These are phyloP conservation scores for Saturnispora quitensis DNA, from an alignment of 805 yeast genomes.

Conservation along the genomic window DNA sequence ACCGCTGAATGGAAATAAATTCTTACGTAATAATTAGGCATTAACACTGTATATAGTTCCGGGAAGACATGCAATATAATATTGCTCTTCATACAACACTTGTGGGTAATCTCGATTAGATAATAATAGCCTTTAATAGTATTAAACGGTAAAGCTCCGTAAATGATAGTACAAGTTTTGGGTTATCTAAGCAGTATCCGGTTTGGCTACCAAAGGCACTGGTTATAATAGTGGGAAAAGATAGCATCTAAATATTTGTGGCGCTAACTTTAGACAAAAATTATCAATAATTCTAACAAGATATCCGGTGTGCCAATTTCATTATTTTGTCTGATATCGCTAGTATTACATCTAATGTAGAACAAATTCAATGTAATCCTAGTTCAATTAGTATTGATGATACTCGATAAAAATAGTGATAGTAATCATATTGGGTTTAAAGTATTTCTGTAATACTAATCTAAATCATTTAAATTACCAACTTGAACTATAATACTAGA, in stretches of 20 bases:
- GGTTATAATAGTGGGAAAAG: too few species aligned
- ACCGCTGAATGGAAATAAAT: neutral
- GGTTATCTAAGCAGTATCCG: too few species aligned
- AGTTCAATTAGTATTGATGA: neutral
- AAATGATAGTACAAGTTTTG: too few species aligned
- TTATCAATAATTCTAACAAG: too few species aligned
- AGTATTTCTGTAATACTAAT: too few species aligned
- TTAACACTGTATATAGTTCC: neutral
- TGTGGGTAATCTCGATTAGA: neutral
- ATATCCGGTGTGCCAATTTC: neutral
- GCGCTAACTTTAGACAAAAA: too few species aligned
- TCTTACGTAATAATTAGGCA: neutral
- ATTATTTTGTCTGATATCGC: too few species aligned
- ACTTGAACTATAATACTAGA: neutral
- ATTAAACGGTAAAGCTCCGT: too few species aligned
- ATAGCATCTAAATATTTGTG: too few species aligned
- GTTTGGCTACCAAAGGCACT: too few species aligned
- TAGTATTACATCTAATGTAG: neutral
- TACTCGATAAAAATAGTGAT: neutral
- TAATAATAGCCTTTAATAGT: neutral
- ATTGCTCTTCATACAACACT: neutral
- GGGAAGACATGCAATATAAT: neutral
- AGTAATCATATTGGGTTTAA: too few species aligned
- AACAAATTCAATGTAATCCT: neutral
- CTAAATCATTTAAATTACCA: too few species aligned